Evolutionary conservation across 2,329 filamentous ascomycete species (phyloP).

Genomic region (Pyrenochaeta sp.): DNA sequence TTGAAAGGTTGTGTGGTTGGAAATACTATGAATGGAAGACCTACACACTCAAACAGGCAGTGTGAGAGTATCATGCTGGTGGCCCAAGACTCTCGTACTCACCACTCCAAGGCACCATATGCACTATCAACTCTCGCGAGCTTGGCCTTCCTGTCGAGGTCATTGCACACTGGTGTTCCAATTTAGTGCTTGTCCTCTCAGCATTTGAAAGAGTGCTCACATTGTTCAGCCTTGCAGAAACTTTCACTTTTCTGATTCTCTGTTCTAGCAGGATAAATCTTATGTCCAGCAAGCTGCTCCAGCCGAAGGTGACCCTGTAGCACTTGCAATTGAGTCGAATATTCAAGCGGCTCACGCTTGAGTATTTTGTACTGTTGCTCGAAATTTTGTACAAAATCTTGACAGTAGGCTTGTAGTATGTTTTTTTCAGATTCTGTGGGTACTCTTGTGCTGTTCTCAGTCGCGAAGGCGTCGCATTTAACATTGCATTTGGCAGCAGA

Average conservation of each 20-base stretch:
- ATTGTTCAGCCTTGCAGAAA: conserved; percentile 28
- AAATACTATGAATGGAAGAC: no score
- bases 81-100: background rate
- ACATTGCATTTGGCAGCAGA: conserved; percentile 4
- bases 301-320: conserved; percentile 34
- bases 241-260: conserved; percentile 20
- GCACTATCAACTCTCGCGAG: background rate
- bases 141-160: background rate
- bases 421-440: conserved; percentile 5
- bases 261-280: conserved; percentile 33
- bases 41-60: no score
- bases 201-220: conserved; percentile 11
- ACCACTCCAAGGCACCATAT: background rate
- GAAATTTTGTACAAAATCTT: conserved; percentile 3
- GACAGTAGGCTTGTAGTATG: conserved; percentile 11
- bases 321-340: conserved; percentile 11
- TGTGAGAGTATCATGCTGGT: background rate
- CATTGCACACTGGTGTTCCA: background rate
- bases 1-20: no score
- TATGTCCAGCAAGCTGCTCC: conserved; percentile 28
- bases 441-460: background rate
- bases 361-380: conserved; percentile 9
- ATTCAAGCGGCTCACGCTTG: background rate
- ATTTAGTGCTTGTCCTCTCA: background rate
- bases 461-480: conserved; percentile 11